Conservation (phyloP, 176 grass and related monocot species). For the Calamus simplicifolius region DNA sequence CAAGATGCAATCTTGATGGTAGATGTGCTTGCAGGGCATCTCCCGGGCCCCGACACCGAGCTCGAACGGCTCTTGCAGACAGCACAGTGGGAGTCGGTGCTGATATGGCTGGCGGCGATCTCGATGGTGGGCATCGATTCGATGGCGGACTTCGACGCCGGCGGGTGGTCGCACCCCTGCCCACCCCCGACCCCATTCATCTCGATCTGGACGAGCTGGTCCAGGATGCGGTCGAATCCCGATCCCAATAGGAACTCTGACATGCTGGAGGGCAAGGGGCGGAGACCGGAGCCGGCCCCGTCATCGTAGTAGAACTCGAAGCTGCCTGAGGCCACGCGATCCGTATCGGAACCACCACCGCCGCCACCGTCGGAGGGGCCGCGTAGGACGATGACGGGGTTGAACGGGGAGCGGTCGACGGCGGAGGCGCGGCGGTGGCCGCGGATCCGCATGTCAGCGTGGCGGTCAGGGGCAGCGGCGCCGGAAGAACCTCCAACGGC, state of each 20-base stretch:
- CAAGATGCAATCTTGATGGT: constrained; percentile 92
- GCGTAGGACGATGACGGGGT: constrained; percentile 84
- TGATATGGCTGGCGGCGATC: constrained; percentile 37
- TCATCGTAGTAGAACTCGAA: constrained; percentile 99
- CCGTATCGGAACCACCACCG: not conserved
- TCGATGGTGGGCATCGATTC: constrained; percentile 73
- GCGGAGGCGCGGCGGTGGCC: constrained; percentile 27
- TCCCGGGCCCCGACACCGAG: constrained; percentile 53
- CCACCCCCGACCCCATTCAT: constrained; percentile 13
- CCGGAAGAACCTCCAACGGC: not conserved
- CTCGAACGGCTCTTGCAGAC: constrained; percentile 88
- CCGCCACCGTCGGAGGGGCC: constrained; percentile 1
- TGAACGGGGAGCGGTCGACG: constrained; percentile 57
- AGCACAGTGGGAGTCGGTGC: constrained; percentile 60
- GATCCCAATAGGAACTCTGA: constrained; percentile 96
- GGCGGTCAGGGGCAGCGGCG: not conserved
- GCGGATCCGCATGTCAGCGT: constrained; percentile 24
- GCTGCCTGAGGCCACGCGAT: constrained; percentile 19
- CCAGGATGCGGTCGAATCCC: constrained; percentile 77
- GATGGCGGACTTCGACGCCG: constrained; percentile 80
- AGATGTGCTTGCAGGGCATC: constrained; percentile 94
- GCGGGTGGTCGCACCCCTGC: constrained; percentile 20
- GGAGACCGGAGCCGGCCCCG: constrained; percentile 66
- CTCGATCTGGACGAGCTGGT: constrained; percentile 92
- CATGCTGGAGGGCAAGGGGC: constrained; percentile 81